These are phyloP conservation scores for Ganoderma boninense DNA, from an alignment of 1,284 basidiomycete species.

Conservation along the genomic window DNA sequence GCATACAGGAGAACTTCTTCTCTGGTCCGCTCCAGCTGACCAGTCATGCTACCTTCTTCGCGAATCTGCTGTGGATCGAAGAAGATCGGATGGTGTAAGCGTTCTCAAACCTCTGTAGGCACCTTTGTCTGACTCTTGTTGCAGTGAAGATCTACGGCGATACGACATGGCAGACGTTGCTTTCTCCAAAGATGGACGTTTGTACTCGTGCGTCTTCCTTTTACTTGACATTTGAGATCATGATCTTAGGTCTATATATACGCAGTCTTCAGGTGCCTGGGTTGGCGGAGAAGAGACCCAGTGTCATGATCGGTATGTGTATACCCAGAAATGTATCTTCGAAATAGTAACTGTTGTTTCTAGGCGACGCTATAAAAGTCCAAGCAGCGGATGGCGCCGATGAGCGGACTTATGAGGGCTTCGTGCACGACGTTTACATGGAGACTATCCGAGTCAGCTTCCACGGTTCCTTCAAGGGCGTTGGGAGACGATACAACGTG, in stretches of 20 bases:
- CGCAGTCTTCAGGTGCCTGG: conserved; percentile 64
- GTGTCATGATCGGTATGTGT: conserved; percentile 45
- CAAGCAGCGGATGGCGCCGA: conserved; percentile 49
- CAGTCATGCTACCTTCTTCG: conserved; percentile 22
- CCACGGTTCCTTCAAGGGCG: conserved; percentile 50
- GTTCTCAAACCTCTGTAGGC: not conserved
- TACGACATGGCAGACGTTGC: conserved; percentile 59
- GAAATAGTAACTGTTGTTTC: not conserved
- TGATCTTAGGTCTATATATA: too few relatives aligned
- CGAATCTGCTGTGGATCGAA: conserved; percentile 60
- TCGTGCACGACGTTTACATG: conserved; percentile 61
- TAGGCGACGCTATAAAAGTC: conserved; percentile 64
- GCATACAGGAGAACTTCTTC: conserved; percentile 18
- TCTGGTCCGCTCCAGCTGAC: not conserved
- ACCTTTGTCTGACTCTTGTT: too few relatives aligned
- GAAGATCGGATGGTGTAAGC: conserved; percentile 66
- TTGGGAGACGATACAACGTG: conserved; percentile 49
- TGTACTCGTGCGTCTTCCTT: conserved; percentile 53
- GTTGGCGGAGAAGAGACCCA: conserved; percentile 71
- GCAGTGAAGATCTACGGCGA: conserved; percentile 61
- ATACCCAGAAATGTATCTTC: conserved; percentile 46
- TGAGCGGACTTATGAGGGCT: conserved; percentile 65
- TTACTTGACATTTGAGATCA: not conserved
- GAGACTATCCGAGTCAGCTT: conserved; percentile 64
- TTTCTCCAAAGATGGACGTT: conserved; percentile 44